Evolutionary conservation across 352 stramenopile species (phyloP), one percentile per base, ranked within the genome.

Genomic region (Phytophthora hibernalis): DNA sequence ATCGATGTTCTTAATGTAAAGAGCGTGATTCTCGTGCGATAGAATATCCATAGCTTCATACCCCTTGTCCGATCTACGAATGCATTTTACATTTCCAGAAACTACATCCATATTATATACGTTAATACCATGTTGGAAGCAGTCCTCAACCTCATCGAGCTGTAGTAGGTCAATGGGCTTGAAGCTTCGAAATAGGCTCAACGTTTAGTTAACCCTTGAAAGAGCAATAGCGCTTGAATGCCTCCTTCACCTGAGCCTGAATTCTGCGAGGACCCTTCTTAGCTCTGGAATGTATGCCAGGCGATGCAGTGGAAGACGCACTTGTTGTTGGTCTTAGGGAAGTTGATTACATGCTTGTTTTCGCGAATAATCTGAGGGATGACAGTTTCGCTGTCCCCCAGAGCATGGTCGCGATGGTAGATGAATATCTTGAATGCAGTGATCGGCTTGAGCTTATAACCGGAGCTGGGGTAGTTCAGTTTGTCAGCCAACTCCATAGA

Each of bases 281-380:
- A n/a, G n/a, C 28, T 33, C 28, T 33, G 28, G 28, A 33, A 33
- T 12, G 28, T 33, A 12, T 33, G 28, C 8, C 28, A 33, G 28
- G 28, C 28, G 28, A 33, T 33, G 28, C 28, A 33, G 28, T 33
- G 28, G 28, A 33, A 33, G 9, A 44, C 16, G 16, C 16, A 44
- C 37, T 44, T 44, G 53, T 71, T 73, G 30, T 73, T 56, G 10
- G 33, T 70, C 18, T 70, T 66, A 18, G 66, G 61, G 38, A 75
- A 70, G 48, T 74, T 63, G 50, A 70, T 66, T 26, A 74, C 52
- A 40, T 62, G 52, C 30, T 53, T 47, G 37, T 74, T 70, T 9
- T 61, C 53, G 26, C 51, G 51, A 28, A 70, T 72, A 16, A 48
- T 40, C 28, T 72, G 22, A 40, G 65, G 56, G 22, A 72, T 67